A percentile compares a stretch with the other conserved stretches of the same genome.
Conservation (phyloP, 495 filamentous ascomycete species). For the Hypoxylon lenormandii region DNA sequence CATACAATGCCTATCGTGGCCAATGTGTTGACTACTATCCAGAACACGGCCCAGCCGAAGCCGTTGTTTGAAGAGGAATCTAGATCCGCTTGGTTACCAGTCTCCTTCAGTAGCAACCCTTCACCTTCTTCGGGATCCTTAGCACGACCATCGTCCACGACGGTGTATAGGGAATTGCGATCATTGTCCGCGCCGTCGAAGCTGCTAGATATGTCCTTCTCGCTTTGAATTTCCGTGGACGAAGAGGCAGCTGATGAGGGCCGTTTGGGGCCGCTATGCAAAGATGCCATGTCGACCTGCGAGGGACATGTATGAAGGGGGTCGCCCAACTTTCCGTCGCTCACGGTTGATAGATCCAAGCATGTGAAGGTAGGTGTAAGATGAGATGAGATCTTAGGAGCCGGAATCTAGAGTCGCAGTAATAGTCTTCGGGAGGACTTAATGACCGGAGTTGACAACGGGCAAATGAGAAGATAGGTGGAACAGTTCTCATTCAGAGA, state of each 20-base stretch:
- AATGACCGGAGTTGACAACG: conserved; percentile 7
- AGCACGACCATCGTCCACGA: conserved; percentile 46
- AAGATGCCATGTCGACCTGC: conserved; percentile 38
- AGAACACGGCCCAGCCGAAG: conserved; percentile 57
- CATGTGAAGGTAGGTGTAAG: conserved; percentile 12
- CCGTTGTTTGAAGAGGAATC: conserved; percentile 37
- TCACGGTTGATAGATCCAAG: conserved; percentile 17
- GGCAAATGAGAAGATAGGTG: conserved; percentile 9
- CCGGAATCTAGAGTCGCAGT: neutral
- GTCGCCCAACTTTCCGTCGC: conserved; percentile 28
- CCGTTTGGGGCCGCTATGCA: conserved; percentile 43
- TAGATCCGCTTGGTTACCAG: conserved; percentile 29
- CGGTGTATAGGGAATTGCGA: conserved; percentile 42
- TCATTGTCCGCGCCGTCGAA: conserved; percentile 43
- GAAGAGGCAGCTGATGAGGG: conserved; percentile 55
- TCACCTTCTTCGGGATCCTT: conserved; percentile 55
- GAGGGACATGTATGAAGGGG: conserved; percentile 30
- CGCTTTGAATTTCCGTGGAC: conserved; percentile 46
- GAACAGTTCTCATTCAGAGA: neutral
- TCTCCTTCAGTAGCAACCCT: conserved; percentile 49
- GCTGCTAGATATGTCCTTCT: conserved; percentile 40
- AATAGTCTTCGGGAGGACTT: conserved; percentile 2
- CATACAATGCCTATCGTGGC: conserved; percentile 72
- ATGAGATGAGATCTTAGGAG: no score
- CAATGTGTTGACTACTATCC: conserved; percentile 70